These are phyloP conservation scores for Sporisorium exsertum DNA, from an alignment of 1,284 basidiomycete genomes.

Conservation along the genomic window DNA sequence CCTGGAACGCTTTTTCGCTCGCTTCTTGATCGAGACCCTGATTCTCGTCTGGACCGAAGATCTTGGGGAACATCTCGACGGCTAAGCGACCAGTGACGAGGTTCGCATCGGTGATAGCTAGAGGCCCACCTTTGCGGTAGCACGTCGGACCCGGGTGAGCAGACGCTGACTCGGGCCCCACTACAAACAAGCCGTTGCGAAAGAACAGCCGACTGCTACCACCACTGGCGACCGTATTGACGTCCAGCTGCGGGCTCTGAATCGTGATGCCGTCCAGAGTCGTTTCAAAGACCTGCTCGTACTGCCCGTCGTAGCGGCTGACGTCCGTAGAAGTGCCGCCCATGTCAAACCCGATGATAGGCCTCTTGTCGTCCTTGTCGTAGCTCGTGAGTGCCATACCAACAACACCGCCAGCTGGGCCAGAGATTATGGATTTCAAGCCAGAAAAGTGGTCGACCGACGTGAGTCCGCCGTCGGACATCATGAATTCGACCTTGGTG, in stretches of 20 bases:
- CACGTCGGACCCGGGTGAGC: slow-evolving; percentile 67
- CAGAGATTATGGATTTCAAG: slow-evolving; percentile 86
- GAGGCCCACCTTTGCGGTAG: slow-evolving; percentile 67
- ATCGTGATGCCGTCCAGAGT: slow-evolving; percentile 90
- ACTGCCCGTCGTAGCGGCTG: slow-evolving; percentile 84
- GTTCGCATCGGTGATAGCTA: slow-evolving; percentile 68
- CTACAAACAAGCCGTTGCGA: slow-evolving; percentile 66
- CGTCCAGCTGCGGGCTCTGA: slow-evolving; percentile 79
- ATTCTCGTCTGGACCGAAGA: slow-evolving; percentile 86
- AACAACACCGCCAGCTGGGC: slow-evolving; percentile 88
- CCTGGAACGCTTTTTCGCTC: slow-evolving; percentile 76
- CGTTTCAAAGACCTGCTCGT: slow-evolving; percentile 89
- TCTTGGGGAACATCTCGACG: slow-evolving; percentile 78
- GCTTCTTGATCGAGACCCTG: slow-evolving; percentile 78
- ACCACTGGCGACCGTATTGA: slow-evolving; percentile 68
- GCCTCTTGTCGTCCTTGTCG: slow-evolving; percentile 76
- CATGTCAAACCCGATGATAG: slow-evolving; percentile 75
- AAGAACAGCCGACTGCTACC: slow-evolving; percentile 66
- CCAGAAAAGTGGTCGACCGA: slow-evolving; percentile 87
- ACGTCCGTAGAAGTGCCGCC: slow-evolving; percentile 90
- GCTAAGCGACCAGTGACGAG: slow-evolving; percentile 65
- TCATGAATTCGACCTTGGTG: slow-evolving; percentile 68
- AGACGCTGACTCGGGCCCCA: slow-evolving; percentile 66
- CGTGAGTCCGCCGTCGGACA: slow-evolving; percentile 78
- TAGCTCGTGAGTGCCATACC: slow-evolving; percentile 86